Evolutionary conservation across 345 rosid genomes (phyloP), one percentile per base, ranked within the genome.

Genomic region (Eutrema yunnanense): DNA sequence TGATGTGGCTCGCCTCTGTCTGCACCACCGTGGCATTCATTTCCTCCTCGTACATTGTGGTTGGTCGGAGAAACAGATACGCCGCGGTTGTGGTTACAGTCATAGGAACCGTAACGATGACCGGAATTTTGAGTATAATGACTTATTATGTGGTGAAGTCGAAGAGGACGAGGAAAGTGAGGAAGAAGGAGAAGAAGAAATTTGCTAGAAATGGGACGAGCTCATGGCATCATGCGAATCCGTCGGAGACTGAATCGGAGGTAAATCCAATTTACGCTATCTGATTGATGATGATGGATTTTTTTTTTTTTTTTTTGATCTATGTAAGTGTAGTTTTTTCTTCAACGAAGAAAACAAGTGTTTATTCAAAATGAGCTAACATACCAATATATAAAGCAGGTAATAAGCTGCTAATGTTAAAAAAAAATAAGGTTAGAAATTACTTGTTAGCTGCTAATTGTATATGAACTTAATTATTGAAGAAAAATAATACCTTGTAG

Each of bases 1-100:
- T 92, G 67, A 88, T 92, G 98, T 95, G 99, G 98, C 71, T 95
- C 26, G 99, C 99, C 8, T 90, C 98, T 48, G 92, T 88, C 32
- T 92, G 90, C 85, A 92, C 93, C 33, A 81, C 90, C 0, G 88
- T 92, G 36, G 90, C 96, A 0, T 95, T 90, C 42, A 82, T 85
- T 27, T 83, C 99, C 8, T 86, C 96, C 1, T 83, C 98, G 4
- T 92, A 90, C 67, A 95, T 90, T 60, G 96, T 95, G 51, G 90
- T 88, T 6, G 97, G 99, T 13, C 79, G 86, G 38, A 92, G 63
- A 41, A 73, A 78, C 74, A 50, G 55, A 65, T 92, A 96, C 86
- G 96, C 97, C 13, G 99, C 99, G 12, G 54, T 90, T 78, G 75
- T 92, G 62, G 82, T 92, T 7, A 90, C 96, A 0, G 85, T 81